Conservation (phyloP, 1,139 yeast species). For the Entelexis paramagnoliae region DNA sequence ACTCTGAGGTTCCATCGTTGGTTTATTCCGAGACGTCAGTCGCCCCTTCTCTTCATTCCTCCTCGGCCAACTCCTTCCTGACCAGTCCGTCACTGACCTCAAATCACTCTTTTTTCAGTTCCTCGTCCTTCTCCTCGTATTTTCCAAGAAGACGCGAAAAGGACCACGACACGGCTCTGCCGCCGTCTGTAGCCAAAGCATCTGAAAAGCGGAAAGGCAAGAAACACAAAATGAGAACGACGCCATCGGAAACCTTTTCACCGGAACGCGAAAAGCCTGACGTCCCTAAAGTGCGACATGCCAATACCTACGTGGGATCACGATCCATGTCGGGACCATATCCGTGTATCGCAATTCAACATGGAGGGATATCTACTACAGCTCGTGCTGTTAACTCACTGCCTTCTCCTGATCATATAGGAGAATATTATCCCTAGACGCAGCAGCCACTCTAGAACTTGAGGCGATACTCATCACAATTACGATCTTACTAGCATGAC, state of each 20-base stretch:
- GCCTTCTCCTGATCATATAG: not conserved
- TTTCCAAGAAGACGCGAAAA: not conserved
- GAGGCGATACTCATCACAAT: no score
- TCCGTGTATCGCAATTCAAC: slow-evolving; percentile 5
- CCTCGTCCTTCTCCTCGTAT: not conserved
- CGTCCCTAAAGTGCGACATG: not conserved
- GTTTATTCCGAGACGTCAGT: not conserved
- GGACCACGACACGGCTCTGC: not conserved
- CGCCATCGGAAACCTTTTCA: no score
- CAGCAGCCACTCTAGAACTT: no score
- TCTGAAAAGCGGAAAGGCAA: not conserved
- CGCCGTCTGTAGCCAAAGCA: not conserved
- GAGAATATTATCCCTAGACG: not conserved
- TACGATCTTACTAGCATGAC: no score
- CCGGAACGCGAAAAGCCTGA: no score
- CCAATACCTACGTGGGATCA: slow-evolving; percentile 11
- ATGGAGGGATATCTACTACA: no score
- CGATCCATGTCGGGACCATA: slow-evolving; percentile 16
- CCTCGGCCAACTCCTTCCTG: not conserved
- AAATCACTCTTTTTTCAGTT: not conserved
- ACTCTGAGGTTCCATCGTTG: not conserved
- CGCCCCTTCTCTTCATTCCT: not conserved
- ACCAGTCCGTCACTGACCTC: not conserved
- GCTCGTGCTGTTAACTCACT: no score
- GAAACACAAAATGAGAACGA: not conserved